These are phyloP conservation scores for Stagonosporopsis rhizophila DNA, from an alignment of 2,329 filamentous ascomycete species.

Conservation along the genomic window DNA sequence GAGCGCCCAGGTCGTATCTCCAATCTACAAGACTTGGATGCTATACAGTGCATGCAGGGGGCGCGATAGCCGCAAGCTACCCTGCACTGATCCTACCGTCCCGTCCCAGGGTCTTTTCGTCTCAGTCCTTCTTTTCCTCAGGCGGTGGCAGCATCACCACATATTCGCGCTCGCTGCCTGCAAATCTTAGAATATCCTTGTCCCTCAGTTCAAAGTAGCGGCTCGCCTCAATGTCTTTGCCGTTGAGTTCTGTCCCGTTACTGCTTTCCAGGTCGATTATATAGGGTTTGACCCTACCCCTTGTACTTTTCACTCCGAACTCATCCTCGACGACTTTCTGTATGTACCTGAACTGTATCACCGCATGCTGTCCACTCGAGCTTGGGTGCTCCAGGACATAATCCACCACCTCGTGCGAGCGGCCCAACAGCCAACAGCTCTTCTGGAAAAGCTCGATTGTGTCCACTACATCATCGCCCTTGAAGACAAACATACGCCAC, in stretches of 20 bases:
- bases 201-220: conserved; percentile 86
- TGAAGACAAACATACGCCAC: conserved; percentile 95
- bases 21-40: background rate
- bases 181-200: conserved; percentile 89
- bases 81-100: background rate
- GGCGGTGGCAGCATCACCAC: conserved; percentile 80
- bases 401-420: conserved; percentile 82
- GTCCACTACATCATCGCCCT: conserved; percentile 78
- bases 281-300: conserved; percentile 71
- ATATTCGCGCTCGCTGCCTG: conserved; percentile 88
- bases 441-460: conserved; percentile 77
- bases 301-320: conserved; percentile 60
- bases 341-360: conserved; percentile 87
- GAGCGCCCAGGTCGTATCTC: background rate
- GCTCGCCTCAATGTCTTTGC: conserved; percentile 73
- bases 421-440: conserved; percentile 90
- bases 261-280: conserved; percentile 92
- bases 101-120: background rate
- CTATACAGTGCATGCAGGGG: background rate
- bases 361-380: conserved; percentile 93
- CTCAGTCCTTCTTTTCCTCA: conserved; percentile 26
- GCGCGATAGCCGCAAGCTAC: conserved; percentile 1
- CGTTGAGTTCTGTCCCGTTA: conserved; percentile 87
- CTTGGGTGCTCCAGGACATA: conserved; percentile 87
- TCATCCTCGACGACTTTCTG: conserved; percentile 87